Percentiles rank a stretch among this genome's conserved stretches.
Conservation (phyloP, 2,329 filamentous ascomycete genomes). For the Leptographium wingfieldii region DNA sequence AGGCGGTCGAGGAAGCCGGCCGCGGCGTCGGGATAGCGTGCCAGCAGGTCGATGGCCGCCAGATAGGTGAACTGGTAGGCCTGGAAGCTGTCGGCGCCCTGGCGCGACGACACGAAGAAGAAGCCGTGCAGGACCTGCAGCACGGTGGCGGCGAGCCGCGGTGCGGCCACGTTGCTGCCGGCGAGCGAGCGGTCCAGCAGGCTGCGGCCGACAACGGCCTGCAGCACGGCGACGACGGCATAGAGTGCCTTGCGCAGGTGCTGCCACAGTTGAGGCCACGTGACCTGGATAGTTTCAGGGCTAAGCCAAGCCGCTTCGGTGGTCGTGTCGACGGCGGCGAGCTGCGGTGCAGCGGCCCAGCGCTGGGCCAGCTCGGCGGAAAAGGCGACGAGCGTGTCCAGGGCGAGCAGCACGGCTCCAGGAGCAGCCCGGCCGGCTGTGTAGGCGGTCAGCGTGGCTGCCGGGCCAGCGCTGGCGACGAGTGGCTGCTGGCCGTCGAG, state of each 20-base stretch:
- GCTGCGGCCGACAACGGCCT: slow-evolving; percentile 56
- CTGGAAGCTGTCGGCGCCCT: slow-evolving; percentile 63
- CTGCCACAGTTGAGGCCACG: slow-evolving; percentile 62
- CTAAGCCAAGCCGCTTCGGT: slow-evolving; percentile 47
- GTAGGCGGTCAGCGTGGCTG: slow-evolving; percentile 53
- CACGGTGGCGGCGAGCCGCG: slow-evolving; percentile 55
- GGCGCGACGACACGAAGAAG: slow-evolving; percentile 67
- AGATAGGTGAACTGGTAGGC: slow-evolving; percentile 77
- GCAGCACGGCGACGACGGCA: slow-evolving; percentile 59
- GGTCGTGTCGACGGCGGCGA: slow-evolving; percentile 59
- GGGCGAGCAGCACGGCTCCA: slow-evolving; percentile 15
- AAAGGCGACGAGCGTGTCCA: slow-evolving; percentile 56
- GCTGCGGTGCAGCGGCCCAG: slow-evolving; percentile 56
- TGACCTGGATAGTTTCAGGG: slow-evolving; percentile 50
- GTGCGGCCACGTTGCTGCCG: slow-evolving; percentile 23
- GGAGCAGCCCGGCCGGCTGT: slow-evolving; percentile 37
- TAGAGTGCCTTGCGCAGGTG: slow-evolving; percentile 66
- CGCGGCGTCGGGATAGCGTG: slow-evolving; percentile 53
- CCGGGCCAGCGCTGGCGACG: slow-evolving; percentile 52
- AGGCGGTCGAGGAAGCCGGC: slow-evolving; percentile 56
- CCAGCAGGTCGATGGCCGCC: slow-evolving; percentile 68
- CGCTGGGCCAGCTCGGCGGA: slow-evolving; percentile 51
- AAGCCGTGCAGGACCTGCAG: slow-evolving; percentile 64
- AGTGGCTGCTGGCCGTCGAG: slow-evolving; percentile 38
- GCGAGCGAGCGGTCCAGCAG: slow-evolving; percentile 37